Conservation (phyloP, 1,284 basidiomycete species). For the Grifola frondosa region DNA sequence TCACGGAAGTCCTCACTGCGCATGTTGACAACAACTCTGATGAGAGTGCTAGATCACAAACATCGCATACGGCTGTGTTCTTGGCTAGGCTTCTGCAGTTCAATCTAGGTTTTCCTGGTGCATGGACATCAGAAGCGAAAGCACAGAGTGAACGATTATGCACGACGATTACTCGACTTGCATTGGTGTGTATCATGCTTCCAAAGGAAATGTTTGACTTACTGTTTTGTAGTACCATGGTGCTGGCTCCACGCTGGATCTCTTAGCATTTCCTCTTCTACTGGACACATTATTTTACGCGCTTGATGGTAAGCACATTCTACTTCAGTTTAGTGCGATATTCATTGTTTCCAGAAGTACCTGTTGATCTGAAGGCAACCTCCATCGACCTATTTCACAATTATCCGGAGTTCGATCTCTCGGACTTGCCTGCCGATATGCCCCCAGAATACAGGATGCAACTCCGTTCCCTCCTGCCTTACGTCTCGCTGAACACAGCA, state of each 20-base stretch:
- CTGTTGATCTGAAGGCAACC: conserved; percentile 52
- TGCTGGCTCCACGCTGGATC: conserved; percentile 48
- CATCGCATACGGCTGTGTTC: conserved; percentile 42
- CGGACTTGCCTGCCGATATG: conserved; percentile 56
- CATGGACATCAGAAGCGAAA: conserved; percentile 56
- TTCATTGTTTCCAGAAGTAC: conserved; percentile 49
- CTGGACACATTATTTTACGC: conserved; percentile 74
- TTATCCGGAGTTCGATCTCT: conserved; percentile 52
- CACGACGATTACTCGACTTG: conserved; percentile 49
- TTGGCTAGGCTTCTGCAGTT: conserved; percentile 71
- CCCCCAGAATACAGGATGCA: conserved; percentile 56
- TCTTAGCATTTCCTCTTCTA: conserved; percentile 60
- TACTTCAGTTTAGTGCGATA: not conserved
- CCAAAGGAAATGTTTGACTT: not conserved
- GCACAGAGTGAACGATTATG: conserved; percentile 47
- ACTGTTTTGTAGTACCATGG: conserved; percentile 45
- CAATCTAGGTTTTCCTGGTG: conserved; percentile 59
- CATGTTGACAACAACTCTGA: conserved; percentile 18
- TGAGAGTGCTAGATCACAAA: conserved; percentile 12
- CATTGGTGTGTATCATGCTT: conserved; percentile 46
- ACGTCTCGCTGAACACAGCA: conserved; percentile 47
- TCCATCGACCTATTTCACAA: conserved; percentile 57
- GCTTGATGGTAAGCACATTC: conserved; percentile 57
- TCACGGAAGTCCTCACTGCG: conserved; percentile 38
- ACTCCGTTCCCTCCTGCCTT: conserved; percentile 54